A percentile compares a stretch with the other conserved stretches of the same genome.
Conservation (phyloP, 2,329 filamentous ascomycete species). For the Truncatella angustata region DNA sequence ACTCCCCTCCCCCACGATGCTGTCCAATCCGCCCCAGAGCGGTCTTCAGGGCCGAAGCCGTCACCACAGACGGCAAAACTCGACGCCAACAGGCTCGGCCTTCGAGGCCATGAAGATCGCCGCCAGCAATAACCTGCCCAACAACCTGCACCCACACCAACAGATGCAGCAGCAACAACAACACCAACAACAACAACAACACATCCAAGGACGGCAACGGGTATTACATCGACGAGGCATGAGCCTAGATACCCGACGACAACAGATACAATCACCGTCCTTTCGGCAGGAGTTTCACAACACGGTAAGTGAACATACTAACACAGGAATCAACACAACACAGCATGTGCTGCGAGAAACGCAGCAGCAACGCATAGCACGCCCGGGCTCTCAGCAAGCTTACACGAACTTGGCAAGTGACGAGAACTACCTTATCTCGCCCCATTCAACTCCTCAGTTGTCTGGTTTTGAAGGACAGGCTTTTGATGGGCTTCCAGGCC, state of each 20-base stretch:
- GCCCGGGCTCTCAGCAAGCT: constrained; percentile 62
- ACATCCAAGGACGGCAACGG: constrained; percentile 26
- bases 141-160: constrained; percentile 49
- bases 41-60: constrained; percentile 72
- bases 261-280: constrained; percentile 43
- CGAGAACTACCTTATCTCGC: constrained; percentile 58
- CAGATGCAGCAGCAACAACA: constrained; percentile 32
- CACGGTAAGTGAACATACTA: constrained; percentile 54
- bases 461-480: constrained; percentile 51
- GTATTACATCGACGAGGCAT: constrained; percentile 75
- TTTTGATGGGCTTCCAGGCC: constrained; percentile 32
- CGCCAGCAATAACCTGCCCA: constrained; percentile 61
- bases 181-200: constrained; percentile 30
- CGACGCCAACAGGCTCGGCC: constrained; percentile 74
- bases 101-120: constrained; percentile 73
- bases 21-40: constrained; percentile 67
- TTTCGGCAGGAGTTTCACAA: constrained; percentile 44
- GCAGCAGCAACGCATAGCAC: constrained; percentile 82
- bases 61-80: constrained; percentile 84
- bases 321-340: constrained; percentile 56
- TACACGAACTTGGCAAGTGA: constrained; percentile 35
- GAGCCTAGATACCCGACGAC: constrained; percentile 74
- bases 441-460: constrained; percentile 52
- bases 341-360: constrained; percentile 86
- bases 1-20: constrained; percentile 74